A percentile compares a stretch with the other conserved stretches of the same genome.
Evolutionary conservation across 2,329 filamentous ascomycete genomes (phyloP).

Genomic region (Neofusicoccum sp.): DNA sequence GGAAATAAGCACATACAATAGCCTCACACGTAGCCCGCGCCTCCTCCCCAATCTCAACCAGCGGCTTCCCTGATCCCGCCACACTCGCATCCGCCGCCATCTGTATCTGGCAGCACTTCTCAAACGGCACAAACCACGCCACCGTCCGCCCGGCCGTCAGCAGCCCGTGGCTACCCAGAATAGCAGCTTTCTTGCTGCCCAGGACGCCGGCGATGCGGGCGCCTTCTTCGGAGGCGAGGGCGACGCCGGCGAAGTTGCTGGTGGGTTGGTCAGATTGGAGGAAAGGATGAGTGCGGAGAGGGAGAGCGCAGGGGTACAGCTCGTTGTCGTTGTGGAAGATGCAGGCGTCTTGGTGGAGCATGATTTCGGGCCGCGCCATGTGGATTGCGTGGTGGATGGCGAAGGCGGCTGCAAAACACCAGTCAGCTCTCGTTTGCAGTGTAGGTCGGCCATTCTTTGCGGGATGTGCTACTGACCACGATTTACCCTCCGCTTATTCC

Average conservation of each 20-base stretch:
- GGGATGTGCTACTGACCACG: slow-evolving; percentile 50
- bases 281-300: too few relatives aligned
- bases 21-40: not conserved
- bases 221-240: slow-evolving; percentile 57
- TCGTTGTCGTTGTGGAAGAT: slow-evolving; percentile 59
- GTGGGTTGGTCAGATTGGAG: too few relatives aligned
- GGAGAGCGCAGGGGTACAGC: slow-evolving; percentile 43
- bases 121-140: slow-evolving; percentile 57
- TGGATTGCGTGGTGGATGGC: slow-evolving; percentile 65
- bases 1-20: not conserved
- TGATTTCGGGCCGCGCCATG: slow-evolving; percentile 60
- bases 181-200: slow-evolving; percentile 53
- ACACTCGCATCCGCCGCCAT: slow-evolving; percentile 58
- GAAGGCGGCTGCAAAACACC: slow-evolving; percentile 51
- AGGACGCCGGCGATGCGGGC: slow-evolving; percentile 52
- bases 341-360: slow-evolving; percentile 61
- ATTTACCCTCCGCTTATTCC: slow-evolving; percentile 51
- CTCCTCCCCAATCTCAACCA: not conserved
- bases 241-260: slow-evolving; percentile 54
- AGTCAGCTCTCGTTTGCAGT: slow-evolving; percentile 20
- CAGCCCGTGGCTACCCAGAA: slow-evolving; percentile 58
- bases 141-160: slow-evolving; percentile 53
- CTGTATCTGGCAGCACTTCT: slow-evolving; percentile 58
- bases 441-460: slow-evolving; percentile 25
- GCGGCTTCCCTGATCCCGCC: slow-evolving; percentile 58